Conservation (phyloP, 2,329 filamentous ascomycete genomes). For the Fusarium humuli region DNA sequence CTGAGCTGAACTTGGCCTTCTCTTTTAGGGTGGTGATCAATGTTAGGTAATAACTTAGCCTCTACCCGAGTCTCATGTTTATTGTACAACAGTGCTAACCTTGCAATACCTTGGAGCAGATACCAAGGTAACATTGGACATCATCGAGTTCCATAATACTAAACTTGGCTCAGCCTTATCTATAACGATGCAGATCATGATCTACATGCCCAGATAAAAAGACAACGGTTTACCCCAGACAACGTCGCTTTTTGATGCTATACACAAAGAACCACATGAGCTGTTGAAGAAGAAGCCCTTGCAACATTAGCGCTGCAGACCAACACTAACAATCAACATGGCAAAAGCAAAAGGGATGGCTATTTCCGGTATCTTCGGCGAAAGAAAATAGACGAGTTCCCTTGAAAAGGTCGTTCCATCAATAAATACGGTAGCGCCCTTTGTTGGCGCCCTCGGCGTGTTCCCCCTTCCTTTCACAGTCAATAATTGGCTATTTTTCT, state of each 20-base stretch:
- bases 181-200: constrained; percentile 1
- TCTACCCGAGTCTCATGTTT: neutral
- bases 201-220: neutral
- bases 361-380: constrained; percentile 6
- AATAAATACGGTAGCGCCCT: constrained; percentile 12
- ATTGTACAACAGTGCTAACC: neutral
- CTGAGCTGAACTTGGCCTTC: neutral
- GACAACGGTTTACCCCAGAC: neutral
- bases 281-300: neutral
- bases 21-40: neutral
- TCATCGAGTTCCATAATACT: neutral
- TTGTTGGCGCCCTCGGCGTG: constrained; percentile 12
- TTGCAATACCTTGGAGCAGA: neutral
- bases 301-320: neutral
- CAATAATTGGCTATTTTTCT: constrained; percentile 30
- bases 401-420: neutral
- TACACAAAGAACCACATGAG: neutral
- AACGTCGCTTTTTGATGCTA: neutral
- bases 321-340: neutral
- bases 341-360: neutral
- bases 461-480: constrained; percentile 8
- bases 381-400: constrained; percentile 11
- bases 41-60: neutral
- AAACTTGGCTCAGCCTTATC: constrained; percentile 1
- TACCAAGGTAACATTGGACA: neutral